Evolutionary conservation across 139 green algal species (phyloP).

Genomic region (Haematococcus lacustris): DNA sequence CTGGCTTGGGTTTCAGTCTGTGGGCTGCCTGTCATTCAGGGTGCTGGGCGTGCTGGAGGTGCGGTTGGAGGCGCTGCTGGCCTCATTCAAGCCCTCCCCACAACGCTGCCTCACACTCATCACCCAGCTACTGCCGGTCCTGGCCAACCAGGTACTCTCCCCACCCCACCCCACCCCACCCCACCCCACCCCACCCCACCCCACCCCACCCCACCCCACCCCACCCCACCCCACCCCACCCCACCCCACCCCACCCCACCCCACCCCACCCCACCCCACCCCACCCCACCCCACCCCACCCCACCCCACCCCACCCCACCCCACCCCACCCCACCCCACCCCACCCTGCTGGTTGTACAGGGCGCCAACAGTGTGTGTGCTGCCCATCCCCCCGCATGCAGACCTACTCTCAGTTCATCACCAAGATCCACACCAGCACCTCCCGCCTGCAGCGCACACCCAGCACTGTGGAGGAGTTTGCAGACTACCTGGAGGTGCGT

Average conservation of each 20-base stretch:
- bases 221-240: too few relatives aligned
- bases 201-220: too few relatives aligned
- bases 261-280: not conserved
- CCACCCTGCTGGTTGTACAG: too few relatives aligned
- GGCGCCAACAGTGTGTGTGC: too few relatives aligned
- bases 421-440: conserved; percentile 39
- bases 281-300: too few relatives aligned
- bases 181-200: not conserved
- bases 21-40: conserved; percentile 7
- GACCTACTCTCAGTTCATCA: conserved; percentile 49
- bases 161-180: not conserved
- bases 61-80: conserved; percentile 26
- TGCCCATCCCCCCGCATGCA: not conserved
- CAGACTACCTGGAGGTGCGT: conserved; percentile 22
- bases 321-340: too few relatives aligned
- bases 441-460: conserved; percentile 23
- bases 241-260: too few relatives aligned
- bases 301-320: too few relatives aligned
- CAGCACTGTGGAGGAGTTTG: conserved; percentile 56
- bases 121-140: conserved; percentile 33
- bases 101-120: conserved; percentile 35
- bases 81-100: conserved; percentile 36
- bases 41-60: conserved; percentile 37
- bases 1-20: not conserved
- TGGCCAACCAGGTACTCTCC: conserved; percentile 25